Base-by-base conservation (phyloP, 2,329 filamentous ascomycete species). In the Exophiala sp. region DNA sequence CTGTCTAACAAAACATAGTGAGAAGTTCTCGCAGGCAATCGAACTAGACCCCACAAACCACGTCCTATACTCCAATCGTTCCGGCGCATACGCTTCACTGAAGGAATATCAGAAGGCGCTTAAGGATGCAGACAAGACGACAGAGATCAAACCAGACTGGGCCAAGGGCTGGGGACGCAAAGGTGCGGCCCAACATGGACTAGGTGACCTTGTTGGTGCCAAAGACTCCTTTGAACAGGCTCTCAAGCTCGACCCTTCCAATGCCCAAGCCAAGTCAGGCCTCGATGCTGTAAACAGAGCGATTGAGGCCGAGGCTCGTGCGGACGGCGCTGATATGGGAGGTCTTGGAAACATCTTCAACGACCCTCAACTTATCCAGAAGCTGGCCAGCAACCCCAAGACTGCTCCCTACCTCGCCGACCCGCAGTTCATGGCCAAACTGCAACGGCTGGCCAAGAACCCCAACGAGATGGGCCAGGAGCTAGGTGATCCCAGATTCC, bases 31-130 rank as follows among this genome's bases (percentile, higher is more conserved):
- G 50, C 80, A 95, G 71, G 93, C 93, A 45, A 96, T 98, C 65
- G 85, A 82, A 49, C 72, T 95, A 64, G 87, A 96, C 57, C 85
- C 90, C 43, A 73, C 76, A 55, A 98, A 98, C 71, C 93, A 98
- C 71, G 91, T 98, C 60, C 85, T 98, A 50, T 98, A 91, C 79
- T 97, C 90, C 65, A 98, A 98, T 74, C 84, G 93, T 61, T 97
- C 93, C 23, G 93, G 80, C 52, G 79, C 81, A 41, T 82, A 95
- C 65, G 88, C 91, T 38, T 96, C 93, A 46, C 86, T 95, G 70
- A 88, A 83, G 69, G 82, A 97, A 52, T 98, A 86, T 77, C 75
- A 86, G 57, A 79, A 85, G 60, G 93, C 93, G 16, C 74, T 97
- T 21, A 78, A 85, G 57, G 93, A 98, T 76, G 93, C 93, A 50